Conservation (phyloP, 1,284 basidiomycete species). For the Rhodotorula sp. region DNA sequence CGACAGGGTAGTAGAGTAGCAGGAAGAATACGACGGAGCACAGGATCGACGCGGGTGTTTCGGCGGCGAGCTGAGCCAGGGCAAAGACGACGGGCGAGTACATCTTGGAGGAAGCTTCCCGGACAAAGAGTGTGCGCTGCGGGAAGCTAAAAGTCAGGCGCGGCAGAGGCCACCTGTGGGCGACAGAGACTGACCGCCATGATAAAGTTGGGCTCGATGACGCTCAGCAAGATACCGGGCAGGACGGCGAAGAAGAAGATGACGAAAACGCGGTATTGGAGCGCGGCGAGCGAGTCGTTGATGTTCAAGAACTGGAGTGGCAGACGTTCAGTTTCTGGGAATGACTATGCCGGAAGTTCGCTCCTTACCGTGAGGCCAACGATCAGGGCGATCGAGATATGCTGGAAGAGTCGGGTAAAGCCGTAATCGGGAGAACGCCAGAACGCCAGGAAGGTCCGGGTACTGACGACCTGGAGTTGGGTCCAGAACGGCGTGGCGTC, state of each 20-base stretch:
- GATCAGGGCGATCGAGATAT: slow-evolving; percentile 63
- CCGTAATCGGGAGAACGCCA: slow-evolving; percentile 78
- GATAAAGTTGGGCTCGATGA: background rate
- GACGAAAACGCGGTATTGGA: slow-evolving; percentile 71
- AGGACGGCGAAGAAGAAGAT: slow-evolving; percentile 49
- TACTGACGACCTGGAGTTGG: slow-evolving; percentile 72
- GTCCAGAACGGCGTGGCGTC: slow-evolving; percentile 68
- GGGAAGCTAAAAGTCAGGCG: too few species aligned
- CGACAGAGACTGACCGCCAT: background rate
- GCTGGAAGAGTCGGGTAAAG: slow-evolving; percentile 49
- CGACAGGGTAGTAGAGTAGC: slow-evolving; percentile 57
- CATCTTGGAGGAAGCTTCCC: slow-evolving; percentile 58
- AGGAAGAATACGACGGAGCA: slow-evolving; percentile 75
- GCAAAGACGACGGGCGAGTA: slow-evolving; percentile 80
- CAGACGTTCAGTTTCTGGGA: too few species aligned
- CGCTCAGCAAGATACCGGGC: slow-evolving; percentile 21
- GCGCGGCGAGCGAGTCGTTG: slow-evolving; percentile 62
- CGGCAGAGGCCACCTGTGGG: too few species aligned
- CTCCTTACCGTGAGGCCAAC: slow-evolving; percentile 62
- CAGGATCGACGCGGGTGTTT: slow-evolving; percentile 69
- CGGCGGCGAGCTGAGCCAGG: slow-evolving; percentile 69
- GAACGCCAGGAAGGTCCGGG: slow-evolving; percentile 70
- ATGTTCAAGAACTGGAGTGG: slow-evolving; percentile 65
- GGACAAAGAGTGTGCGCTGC: slow-evolving; percentile 60
- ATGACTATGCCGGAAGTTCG: slow-evolving; percentile 46